These are phyloP conservation scores for Apium graveolens DNA, from an alignment of 129 eudicot genomes.

Conservation along the genomic window DNA sequence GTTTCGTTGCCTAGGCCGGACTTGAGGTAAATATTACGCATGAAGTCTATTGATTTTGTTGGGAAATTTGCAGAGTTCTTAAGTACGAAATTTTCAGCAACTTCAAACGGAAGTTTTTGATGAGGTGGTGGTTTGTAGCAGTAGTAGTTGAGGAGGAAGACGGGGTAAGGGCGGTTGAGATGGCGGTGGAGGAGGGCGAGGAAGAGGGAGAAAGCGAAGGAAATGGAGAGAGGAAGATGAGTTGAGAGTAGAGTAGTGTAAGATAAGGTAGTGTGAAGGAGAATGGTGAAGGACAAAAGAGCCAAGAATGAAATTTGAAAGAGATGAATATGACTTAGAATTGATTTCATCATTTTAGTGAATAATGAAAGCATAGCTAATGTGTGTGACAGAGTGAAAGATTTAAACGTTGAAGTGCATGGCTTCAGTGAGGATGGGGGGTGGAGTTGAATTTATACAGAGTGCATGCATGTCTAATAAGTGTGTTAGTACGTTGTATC, in stretches of 20 bases:
- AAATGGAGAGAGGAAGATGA: conserved; percentile 25
- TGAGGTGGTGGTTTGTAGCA: conserved; percentile 63
- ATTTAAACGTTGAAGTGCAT: background rate
- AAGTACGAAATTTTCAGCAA: conserved; percentile 28
- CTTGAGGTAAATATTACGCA: conserved; percentile 42
- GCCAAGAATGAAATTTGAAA: conserved; percentile 43
- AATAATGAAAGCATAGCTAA: background rate
- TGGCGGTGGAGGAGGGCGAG: conserved; percentile 21
- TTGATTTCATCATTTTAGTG: background rate
- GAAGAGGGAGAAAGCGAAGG: conserved; percentile 12
- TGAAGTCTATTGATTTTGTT: conserved; percentile 35
- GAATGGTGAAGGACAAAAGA: conserved; percentile 38
- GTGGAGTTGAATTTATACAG: background rate
- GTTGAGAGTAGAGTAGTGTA: conserved; percentile 27
- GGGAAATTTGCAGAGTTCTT: conserved; percentile 16
- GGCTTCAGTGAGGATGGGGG: background rate
- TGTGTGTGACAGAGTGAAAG: background rate
- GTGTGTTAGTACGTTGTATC: background rate
- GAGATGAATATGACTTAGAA: conserved; percentile 1
- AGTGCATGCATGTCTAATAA: background rate
- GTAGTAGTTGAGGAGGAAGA: conserved; percentile 57
- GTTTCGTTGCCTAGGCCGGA: conserved; percentile 77
- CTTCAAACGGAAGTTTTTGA: conserved; percentile 28
- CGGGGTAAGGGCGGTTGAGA: conserved; percentile 34
- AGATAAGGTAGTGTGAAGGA: conserved; percentile 40